Conservation (phyloP, 2,329 filamentous ascomycete species). For the Juglanconis sp. region DNA sequence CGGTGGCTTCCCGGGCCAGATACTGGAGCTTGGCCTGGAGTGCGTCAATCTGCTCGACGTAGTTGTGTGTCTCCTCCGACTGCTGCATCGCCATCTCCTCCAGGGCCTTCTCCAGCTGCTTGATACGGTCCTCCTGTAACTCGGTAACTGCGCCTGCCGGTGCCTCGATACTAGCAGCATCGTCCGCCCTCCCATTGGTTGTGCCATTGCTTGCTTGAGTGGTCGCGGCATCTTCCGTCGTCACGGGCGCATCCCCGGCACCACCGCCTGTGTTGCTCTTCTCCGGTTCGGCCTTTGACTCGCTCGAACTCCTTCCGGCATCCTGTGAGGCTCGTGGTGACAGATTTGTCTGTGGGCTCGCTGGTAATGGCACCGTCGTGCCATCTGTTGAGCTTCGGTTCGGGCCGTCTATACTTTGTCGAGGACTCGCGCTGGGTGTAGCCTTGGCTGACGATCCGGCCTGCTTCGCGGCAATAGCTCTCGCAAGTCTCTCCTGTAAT, state of each 20-base stretch:
- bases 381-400: constrained; percentile 31
- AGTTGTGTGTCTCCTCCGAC: constrained; percentile 78
- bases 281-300: background rate
- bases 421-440: constrained; percentile 37
- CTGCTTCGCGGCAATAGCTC: constrained; percentile 72
- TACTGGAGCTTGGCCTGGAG: constrained; percentile 89
- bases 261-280: background rate
- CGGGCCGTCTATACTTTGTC: constrained; percentile 37
- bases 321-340: constrained; percentile 26
- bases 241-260: background rate
- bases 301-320: constrained; percentile 17
- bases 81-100: constrained; percentile 50
- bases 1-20: constrained; percentile 74
- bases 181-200: background rate
- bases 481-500: constrained; percentile 83
- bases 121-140: constrained; percentile 38
- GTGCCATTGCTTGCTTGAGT: constrained; percentile 1
- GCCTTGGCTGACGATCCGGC: constrained; percentile 44
- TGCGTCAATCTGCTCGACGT: constrained; percentile 87
- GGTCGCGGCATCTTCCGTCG: constrained; percentile 2
- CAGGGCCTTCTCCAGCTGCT: constrained; percentile 33
- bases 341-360: constrained; percentile 2
- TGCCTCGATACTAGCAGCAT: background rate
- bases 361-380: constrained; percentile 1
- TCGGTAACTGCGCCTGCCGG: constrained; percentile 22